phyloP scores from a whole-genome alignment of 768 basidiomycete genomes.

The Collybia sordida region DNA sequence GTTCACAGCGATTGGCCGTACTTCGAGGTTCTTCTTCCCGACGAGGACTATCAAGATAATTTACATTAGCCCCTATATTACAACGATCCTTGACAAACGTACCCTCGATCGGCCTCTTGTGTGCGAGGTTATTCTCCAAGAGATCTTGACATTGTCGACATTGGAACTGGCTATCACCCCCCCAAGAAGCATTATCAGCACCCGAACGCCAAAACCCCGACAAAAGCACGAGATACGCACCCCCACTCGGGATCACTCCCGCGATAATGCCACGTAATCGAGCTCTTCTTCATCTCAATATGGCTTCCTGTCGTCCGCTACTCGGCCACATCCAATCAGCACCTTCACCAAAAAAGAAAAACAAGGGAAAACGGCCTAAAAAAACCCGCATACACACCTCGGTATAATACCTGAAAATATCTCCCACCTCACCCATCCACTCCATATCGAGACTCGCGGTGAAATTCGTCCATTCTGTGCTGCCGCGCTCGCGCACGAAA shows the following conservation, averaged over 20 bases:
- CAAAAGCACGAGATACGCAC: constrained; percentile 40
- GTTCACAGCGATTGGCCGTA: constrained; percentile 92
- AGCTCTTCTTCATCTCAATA: constrained; percentile 96
- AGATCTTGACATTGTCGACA: constrained; percentile 96
- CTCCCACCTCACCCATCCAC: constrained; percentile 95
- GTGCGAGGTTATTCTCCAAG: constrained; percentile 90
- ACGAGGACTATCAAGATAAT: constrained; percentile 62
- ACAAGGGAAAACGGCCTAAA: neutral
- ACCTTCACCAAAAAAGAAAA: neutral
- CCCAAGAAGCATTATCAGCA: constrained; percentile 6
- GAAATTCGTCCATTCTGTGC: constrained; percentile 76
- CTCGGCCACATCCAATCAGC: neutral
- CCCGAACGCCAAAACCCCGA: neutral
- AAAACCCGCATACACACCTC: constrained; percentile 51
- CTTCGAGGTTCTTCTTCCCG: constrained; percentile 98
- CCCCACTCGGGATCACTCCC: constrained; percentile 95
- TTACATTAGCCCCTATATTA: neutral
- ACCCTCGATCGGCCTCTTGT: constrained; percentile 95
- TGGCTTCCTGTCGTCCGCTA: constrained; percentile 92
- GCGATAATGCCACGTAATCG: constrained; percentile 98
- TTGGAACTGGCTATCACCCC: constrained; percentile 68
- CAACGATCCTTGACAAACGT: constrained; percentile 13
- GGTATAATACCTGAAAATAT: constrained; percentile 96
- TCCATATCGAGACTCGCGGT: constrained; percentile 94
- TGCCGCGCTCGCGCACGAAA: constrained; percentile 78